Percentiles rank a stretch among this genome's conserved stretches.
These are phyloP conservation scores for Aureobasidium sp. DNA, from an alignment of 2,329 filamentous ascomycete species.

Conservation along the genomic window DNA sequence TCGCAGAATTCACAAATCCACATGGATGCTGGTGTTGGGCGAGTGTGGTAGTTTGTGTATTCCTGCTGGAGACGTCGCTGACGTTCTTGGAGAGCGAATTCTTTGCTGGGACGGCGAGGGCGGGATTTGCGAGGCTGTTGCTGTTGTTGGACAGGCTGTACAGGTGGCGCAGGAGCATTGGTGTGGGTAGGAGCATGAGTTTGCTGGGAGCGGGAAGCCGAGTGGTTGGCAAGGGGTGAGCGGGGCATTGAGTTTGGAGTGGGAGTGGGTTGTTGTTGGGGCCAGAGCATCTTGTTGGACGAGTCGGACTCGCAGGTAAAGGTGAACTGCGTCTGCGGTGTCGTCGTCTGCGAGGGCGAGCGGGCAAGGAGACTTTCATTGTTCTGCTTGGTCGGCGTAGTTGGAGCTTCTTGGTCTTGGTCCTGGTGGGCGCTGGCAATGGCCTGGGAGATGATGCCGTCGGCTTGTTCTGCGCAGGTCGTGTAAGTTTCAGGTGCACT, in stretches of 20 bases:
- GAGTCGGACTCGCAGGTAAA: constrained; percentile 93
- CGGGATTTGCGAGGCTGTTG: constrained; percentile 48
- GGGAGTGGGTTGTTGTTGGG: constrained; percentile 44
- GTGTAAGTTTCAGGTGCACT: background rate
- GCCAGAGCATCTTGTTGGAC: constrained; percentile 70
- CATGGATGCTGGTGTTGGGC: constrained; percentile 63
- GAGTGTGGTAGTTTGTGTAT: constrained; percentile 67
- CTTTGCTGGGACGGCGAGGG: constrained; percentile 53
- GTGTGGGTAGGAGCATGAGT: constrained; percentile 1
- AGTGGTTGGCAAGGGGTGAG: background rate
- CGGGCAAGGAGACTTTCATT: constrained; percentile 75
- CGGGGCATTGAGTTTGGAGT: background rate
- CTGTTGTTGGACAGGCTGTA: constrained; percentile 25
- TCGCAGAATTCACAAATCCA: constrained; percentile 99
- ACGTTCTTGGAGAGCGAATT: constrained; percentile 67
- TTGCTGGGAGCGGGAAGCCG: constrained; percentile 22
- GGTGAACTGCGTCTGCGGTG: constrained; percentile 83
- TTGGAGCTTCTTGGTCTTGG: constrained; percentile 51
- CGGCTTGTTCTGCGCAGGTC: background rate
- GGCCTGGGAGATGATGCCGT: constrained; percentile 81
- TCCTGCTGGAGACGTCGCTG: constrained; percentile 71
- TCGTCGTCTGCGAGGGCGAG: constrained; percentile 49
- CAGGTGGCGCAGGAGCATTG: constrained; percentile 18
- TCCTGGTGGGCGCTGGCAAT: constrained; percentile 78
- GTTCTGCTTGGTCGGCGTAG: constrained; percentile 48